These are phyloP conservation scores for Nicotiana obtusifolia DNA, from an alignment of 257 asterid species.

Conservation along the genomic window DNA sequence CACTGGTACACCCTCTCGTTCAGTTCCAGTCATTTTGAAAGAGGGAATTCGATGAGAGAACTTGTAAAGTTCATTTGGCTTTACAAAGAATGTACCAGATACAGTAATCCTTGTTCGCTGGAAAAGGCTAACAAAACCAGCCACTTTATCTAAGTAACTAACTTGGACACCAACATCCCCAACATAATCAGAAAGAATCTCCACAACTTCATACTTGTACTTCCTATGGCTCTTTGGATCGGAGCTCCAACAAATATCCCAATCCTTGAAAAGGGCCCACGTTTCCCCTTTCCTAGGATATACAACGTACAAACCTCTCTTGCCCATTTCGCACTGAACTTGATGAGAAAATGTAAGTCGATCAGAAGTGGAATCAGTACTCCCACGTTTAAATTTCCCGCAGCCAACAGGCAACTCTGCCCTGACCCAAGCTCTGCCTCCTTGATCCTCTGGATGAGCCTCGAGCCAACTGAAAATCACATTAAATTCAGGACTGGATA, in stretches of 20 bases:
- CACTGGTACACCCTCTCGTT: conserved; percentile 60
- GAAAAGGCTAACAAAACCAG: conserved; percentile 59
- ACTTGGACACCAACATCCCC: conserved; percentile 41
- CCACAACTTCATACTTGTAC: conserved; percentile 60
- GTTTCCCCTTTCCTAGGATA: conserved; percentile 64
- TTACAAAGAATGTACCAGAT: conserved; percentile 22
- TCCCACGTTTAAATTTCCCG: conserved; percentile 49
- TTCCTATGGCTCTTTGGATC: conserved; percentile 27
- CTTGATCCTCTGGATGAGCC: conserved; percentile 39
- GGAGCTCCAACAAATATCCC: conserved; percentile 56
- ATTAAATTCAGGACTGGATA: conserved; percentile 35
- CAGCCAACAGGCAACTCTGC: conserved; percentile 57
- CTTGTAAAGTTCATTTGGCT: conserved; percentile 35
- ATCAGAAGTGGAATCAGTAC: conserved; percentile 11
- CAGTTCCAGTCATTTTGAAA: conserved; percentile 50
- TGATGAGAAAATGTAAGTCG: conserved; percentile 46
- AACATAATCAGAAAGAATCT: conserved; percentile 50
- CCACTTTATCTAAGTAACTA: conserved; percentile 47
- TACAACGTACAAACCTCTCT: conserved; percentile 31
- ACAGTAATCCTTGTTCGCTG: conserved; percentile 27
- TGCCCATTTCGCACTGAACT: conserved; percentile 35
- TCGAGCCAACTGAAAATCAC: conserved; percentile 61
- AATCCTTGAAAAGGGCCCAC: conserved; percentile 75
- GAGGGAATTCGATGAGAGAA: conserved; percentile 64
- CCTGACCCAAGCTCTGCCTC: conserved; percentile 27